Base-by-base conservation (phyloP, 2,329 filamentous ascomycete genomes). In the Anisogramma anomala region DNA sequence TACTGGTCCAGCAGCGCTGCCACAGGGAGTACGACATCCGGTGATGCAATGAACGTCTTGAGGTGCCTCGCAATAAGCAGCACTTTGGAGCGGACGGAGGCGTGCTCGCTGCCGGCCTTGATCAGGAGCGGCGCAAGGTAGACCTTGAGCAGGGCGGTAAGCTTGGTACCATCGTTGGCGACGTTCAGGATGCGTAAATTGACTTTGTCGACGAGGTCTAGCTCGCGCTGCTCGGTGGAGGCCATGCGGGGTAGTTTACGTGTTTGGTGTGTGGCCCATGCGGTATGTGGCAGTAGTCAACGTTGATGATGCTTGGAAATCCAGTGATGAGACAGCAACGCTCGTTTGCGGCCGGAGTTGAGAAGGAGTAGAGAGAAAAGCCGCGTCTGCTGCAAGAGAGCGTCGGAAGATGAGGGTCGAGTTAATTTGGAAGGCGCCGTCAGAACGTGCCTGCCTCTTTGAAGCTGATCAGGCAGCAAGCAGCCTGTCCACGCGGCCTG, bases 1-100 rank as follows among this genome's bases (percentile, higher is more conserved):
- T 94, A 95, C 58, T 96, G 91, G 51, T 87, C 81, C 41, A 96
- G 61, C 14, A 98, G 69, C 13, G 79, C 77, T n/a, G 77, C 73
- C 10, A 96, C 87, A 0, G 91, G 91, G 5, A 98, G 67, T 40
- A 88, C 71, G 49, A 95, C 77, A 36, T 72, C 72, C 48, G 47
- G 15, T 8, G 70, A 62, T 44, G 74, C 63, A 25, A 72, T 67
- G 31, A 76, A 74, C 2, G 68, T 69, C 47, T 68, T 72, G 25
- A 76, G 59, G n/a, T 68, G 64, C 35, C 66, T 61, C 31, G 69
- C 64, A 41, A 72, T 65, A 31, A 67, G 61, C 10, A 75, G 67
- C 2, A 72, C 65, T 65, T 89, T 91, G 52, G 81, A 81, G 52
- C 89, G 77, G 20, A 96, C 91, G 33, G 77, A 71, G 37, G 77